These are phyloP conservation scores for Lanmaoa rubissima DNA, from an alignment of 768 basidiomycete species.

Conservation along the genomic window DNA sequence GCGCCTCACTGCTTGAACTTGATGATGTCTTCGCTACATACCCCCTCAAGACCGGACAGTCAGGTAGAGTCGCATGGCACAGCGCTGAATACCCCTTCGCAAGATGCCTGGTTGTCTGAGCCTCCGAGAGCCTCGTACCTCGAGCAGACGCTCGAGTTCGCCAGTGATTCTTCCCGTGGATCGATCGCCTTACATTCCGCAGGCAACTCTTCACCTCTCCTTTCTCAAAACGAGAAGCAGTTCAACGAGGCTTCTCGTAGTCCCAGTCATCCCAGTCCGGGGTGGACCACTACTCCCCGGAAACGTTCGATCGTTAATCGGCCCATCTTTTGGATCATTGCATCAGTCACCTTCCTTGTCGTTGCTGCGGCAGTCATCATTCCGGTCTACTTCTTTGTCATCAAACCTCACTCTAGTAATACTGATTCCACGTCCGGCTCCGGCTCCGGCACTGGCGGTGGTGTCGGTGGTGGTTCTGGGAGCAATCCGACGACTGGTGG, in stretches of 20 bases:
- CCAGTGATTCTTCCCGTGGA: slow-evolving; percentile 20
- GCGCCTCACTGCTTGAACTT: background rate
- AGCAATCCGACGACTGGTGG: slow-evolving; percentile 44
- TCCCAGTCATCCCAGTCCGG: background rate
- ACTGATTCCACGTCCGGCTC: background rate
- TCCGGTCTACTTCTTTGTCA: slow-evolving; percentile 37
- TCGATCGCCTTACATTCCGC: slow-evolving; percentile 20
- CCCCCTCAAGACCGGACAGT: slow-evolving; percentile 22
- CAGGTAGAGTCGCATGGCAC: slow-evolving; percentile 12
- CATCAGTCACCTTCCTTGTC: slow-evolving; percentile 27
- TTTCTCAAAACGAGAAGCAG: slow-evolving; percentile 20
- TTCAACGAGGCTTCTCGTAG: slow-evolving; percentile 6
- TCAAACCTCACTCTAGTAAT: slow-evolving; percentile 20
- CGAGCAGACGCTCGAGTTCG: slow-evolving; percentile 19
- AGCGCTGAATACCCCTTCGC: slow-evolving; percentile 10
- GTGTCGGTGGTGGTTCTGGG: slow-evolving; percentile 2
- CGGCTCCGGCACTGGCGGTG: background rate
- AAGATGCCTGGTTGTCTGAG: background rate
- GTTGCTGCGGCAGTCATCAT: slow-evolving; percentile 41
- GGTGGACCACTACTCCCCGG: background rate
- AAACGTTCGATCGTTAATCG: slow-evolving; percentile 22
- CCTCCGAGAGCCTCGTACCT: slow-evolving; percentile 30
- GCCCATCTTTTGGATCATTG: slow-evolving; percentile 29
- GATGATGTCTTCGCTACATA: slow-evolving; percentile 4
- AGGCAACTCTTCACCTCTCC: slow-evolving; percentile 25